Evolutionary conservation across 345 rosid genomes (phyloP), one percentile per base, ranked within the genome.

Genomic region (Euphorbia pulcherrima): DNA sequence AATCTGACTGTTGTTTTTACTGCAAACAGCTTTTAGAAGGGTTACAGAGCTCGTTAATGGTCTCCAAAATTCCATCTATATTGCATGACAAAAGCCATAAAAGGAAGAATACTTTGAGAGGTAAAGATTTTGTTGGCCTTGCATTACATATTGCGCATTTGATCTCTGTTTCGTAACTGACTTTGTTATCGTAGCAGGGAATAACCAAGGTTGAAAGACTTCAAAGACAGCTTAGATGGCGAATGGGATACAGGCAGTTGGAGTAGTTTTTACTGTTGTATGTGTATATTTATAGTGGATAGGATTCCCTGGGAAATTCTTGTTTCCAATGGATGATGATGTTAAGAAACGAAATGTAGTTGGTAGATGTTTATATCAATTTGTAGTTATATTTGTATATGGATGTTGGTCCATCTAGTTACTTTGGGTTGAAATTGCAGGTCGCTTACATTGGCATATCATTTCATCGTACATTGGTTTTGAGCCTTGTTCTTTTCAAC

Each of bases 11-110:
- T 30, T 68, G 40, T 13, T n/a, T 39, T 59, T 59, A 4, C 51
- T 68, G 48, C 21, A 14, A 21, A 47, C 84, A 95, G 99, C 83
- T 95, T 59, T 82, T 95, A 72, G 99, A 95, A 80, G 98, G 99
- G 68, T 77, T 95, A 30, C 98, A 95, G 77, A 86, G 94, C 71
- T 92, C 99, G 18, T 74, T 92, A 86, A 82, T 84, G 77, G 81
- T 85, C 70, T 82, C 90, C 9, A 92, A 92, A 81, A 83, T 84
- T 57, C 99, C 96, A 3, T 87, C 94, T 2, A 76, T 80, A 28
- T 84, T 83, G n/a, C 90, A 85, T 69, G 92, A 84, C 72, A 92
- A 55, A 82, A 79, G 83, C 71, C 86, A 83, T 65, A 90, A 74
- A 81, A 83, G 52, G 52, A 72, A 64, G 74, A 51, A 14, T 41